A percentile compares a stretch with the other conserved stretches of the same genome.
Conservation (phyloP, 805 yeast genomes). For the Candida awuae region DNA sequence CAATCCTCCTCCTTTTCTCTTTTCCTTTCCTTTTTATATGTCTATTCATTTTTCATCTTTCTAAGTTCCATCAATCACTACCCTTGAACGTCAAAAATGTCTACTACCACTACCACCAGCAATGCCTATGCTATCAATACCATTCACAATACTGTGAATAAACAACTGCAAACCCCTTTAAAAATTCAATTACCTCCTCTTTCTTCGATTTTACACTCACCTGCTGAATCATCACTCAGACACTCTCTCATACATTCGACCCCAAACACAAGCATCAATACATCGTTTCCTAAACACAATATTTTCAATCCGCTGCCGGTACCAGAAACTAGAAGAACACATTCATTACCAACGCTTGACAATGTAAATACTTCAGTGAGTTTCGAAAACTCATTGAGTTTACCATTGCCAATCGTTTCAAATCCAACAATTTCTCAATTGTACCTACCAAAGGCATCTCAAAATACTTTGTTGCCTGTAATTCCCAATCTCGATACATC, state of each 20-base stretch:
- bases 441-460: not conserved
- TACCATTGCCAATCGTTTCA: too few relatives aligned
- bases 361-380: constrained; percentile 21
- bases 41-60: too few relatives aligned
- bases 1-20: too few relatives aligned
- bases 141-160: too few relatives aligned
- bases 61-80: too few relatives aligned
- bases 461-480: not conserved
- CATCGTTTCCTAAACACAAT: not conserved
- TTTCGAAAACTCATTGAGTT: constrained; percentile 18
- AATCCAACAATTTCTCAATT: constrained; percentile 11
- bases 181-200: constrained; percentile 5
- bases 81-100: too few relatives aligned
- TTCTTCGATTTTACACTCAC: constrained; percentile 5
- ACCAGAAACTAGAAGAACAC: not conserved
- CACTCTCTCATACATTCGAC: constrained; percentile 1
- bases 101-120: not conserved
- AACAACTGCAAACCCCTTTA: not conserved
- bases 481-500: not conserved
- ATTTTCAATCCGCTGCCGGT: not conserved
- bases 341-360: constrained; percentile 20
- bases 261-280: not conserved
- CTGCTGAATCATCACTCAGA: constrained; percentile 6
- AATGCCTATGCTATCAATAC: too few relatives aligned
- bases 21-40: too few relatives aligned